A percentile compares a stretch with the other conserved stretches of the same genome.
These are phyloP conservation scores for Cercophora newfieldiana DNA, from an alignment of 495 filamentous ascomycete genomes.

Conservation along the genomic window DNA sequence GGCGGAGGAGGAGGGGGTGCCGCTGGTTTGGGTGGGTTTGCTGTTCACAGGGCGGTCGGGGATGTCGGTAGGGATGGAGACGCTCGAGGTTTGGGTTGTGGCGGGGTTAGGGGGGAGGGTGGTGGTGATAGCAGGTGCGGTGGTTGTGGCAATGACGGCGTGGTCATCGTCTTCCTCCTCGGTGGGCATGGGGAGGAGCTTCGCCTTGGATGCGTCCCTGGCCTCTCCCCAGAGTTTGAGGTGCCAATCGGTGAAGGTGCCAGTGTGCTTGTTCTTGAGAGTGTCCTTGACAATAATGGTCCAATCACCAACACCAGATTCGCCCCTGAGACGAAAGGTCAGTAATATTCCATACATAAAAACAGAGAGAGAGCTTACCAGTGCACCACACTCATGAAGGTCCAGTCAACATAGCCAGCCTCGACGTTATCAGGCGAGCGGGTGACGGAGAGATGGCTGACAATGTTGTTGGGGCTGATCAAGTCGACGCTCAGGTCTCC, in stretches of 20 bases:
- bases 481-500: slow-evolving; percentile 94
- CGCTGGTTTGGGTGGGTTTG: slow-evolving; percentile 43
- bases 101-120: slow-evolving; percentile 31
- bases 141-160: slow-evolving; percentile 50
- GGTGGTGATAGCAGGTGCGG: slow-evolving; percentile 42
- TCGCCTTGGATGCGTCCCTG: slow-evolving; percentile 69
- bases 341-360: slow-evolving; percentile 8
- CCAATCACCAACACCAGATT: slow-evolving; percentile 85
- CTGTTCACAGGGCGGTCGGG: slow-evolving; percentile 72
- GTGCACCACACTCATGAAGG: slow-evolving; percentile 96
- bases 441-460: slow-evolving; percentile 79
- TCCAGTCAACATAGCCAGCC: slow-evolving; percentile 91
- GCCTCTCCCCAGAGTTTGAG: slow-evolving; percentile 91
- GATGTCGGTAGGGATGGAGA: slow-evolving; percentile 64
- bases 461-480: slow-evolving; percentile 75
- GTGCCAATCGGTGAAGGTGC: slow-evolving; percentile 88
- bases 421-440: slow-evolving; percentile 62
- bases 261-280: slow-evolving; percentile 69
- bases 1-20: slow-evolving; percentile 20
- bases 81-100: slow-evolving; percentile 30
- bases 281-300: slow-evolving; percentile 88
- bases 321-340: slow-evolving; percentile 64
- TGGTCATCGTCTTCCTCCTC: slow-evolving; percentile 84
- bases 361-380: slow-evolving; percentile 60
- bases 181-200: slow-evolving; percentile 75